Conservation (phyloP, 2,329 filamentous ascomycete genomes). For the Chrysoporthe deuterocubensis region DNA sequence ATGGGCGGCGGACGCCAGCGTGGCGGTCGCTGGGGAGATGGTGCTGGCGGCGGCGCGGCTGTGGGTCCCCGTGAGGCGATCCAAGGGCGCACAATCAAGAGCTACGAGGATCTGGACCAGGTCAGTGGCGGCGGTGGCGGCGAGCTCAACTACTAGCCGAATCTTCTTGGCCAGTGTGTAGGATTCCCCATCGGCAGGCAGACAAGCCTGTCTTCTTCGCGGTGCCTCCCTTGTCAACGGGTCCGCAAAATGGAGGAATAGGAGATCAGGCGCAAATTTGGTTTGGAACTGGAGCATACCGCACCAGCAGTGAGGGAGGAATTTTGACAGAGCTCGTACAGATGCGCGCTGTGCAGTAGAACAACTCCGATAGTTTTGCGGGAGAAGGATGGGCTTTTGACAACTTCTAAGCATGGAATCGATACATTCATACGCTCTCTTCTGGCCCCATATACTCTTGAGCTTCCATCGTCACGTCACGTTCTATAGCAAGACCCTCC, state of each 20-base stretch:
- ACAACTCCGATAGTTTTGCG: neutral
- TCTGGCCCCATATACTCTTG: neutral
- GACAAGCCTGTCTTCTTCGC: neutral
- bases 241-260: neutral
- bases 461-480: neutral
- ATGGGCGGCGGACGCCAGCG: slow-evolving; percentile 54
- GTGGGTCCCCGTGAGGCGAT: slow-evolving; percentile 90
- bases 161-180: neutral
- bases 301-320: neutral
- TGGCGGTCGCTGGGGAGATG: slow-evolving; percentile 70
- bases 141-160: slow-evolving; percentile 82
- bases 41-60: slow-evolving; percentile 71
- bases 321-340: neutral
- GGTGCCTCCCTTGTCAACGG: neutral
- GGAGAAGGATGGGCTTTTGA: slow-evolving; percentile 3
- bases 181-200: neutral
- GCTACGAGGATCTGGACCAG: slow-evolving; percentile 96
- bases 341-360: slow-evolving; percentile 24
- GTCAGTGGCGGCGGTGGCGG: slow-evolving; percentile 74
- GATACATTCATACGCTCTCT: neutral
- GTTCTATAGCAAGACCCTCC: too few relatives aligned
- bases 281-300: neutral
- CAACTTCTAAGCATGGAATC: neutral
- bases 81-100: slow-evolving; percentile 90
- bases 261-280: neutral